These are phyloP conservation scores for Endotrypanum monterogeii DNA, from an alignment of 208 protist species.

Conservation along the genomic window DNA sequence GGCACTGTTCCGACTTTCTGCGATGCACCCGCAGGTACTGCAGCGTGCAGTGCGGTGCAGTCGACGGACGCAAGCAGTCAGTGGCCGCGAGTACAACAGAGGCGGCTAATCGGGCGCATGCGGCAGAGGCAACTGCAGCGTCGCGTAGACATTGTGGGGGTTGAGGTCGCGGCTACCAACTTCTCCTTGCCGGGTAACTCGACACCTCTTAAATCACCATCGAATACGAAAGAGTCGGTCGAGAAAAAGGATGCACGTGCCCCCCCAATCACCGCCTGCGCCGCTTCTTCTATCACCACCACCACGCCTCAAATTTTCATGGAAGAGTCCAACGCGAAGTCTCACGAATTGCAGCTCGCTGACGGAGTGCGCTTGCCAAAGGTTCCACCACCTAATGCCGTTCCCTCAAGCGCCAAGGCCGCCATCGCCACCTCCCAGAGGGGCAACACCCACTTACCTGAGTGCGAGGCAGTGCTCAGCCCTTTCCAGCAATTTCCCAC, in stretches of 20 bases:
- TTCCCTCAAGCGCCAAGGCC: not conserved
- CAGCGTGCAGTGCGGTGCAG: not conserved
- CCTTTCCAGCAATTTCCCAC: not conserved
- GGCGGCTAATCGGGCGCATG: slow-evolving; percentile 6
- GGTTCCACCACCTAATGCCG: not conserved
- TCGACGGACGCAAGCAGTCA: not conserved
- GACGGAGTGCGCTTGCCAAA: slow-evolving; percentile 10
- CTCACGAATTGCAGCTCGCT: not conserved
- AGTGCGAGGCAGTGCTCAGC: not conserved
- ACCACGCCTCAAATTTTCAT: no score
- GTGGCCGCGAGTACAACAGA: slow-evolving; percentile 2
- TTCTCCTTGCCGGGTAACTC: not conserved
- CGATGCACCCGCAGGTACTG: not conserved
- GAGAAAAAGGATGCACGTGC: not conserved
- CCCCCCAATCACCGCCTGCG: not conserved
- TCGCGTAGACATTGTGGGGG: slow-evolving; percentile 18
- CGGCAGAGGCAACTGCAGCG: slow-evolving; percentile 11
- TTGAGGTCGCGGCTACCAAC: slow-evolving; percentile 9
- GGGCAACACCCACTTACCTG: not conserved
- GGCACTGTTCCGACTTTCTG: not conserved
- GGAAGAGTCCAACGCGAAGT: not conserved
- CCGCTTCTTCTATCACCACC: not conserved
- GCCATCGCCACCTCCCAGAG: not conserved
- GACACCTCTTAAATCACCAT: not conserved
- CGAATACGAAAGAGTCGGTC: not conserved